These are phyloP conservation scores for Cyclotella baltica DNA, from an alignment of 108 stramenopile species.

Conservation along the genomic window DNA sequence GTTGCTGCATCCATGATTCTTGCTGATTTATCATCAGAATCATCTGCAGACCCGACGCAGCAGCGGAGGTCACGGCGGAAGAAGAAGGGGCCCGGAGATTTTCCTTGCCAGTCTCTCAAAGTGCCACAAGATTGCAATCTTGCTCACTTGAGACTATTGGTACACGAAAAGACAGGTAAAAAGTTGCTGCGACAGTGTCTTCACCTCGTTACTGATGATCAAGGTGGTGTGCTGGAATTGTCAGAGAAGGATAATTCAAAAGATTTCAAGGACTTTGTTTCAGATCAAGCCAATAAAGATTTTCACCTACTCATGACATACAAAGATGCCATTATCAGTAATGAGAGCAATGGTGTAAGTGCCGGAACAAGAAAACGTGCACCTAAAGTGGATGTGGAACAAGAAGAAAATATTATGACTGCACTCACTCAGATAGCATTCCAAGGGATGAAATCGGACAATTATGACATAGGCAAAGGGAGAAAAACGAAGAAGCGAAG, in stretches of 20 bases:
- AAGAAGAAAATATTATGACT: constrained; percentile 34
- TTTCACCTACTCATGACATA: constrained; percentile 10
- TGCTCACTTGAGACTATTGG: constrained; percentile 48
- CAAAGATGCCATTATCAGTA: background rate
- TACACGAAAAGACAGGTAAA: constrained; percentile 38
- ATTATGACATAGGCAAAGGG: background rate
- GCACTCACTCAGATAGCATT: constrained; percentile 34
- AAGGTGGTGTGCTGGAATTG: constrained; percentile 18
- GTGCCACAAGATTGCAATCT: constrained; percentile 48
- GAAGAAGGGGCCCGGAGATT: constrained; percentile 13
- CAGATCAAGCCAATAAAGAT: background rate
- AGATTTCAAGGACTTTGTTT: background rate
- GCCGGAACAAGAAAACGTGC: background rate
- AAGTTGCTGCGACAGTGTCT: constrained; percentile 38
- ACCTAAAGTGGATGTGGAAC: constrained; percentile 3
- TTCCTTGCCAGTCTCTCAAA: constrained; percentile 25
- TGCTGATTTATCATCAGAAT: constrained; percentile 7
- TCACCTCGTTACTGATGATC: constrained; percentile 8
- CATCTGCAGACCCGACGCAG: background rate
- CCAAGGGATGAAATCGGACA: constrained; percentile 16
- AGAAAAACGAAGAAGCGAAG: constrained; percentile 21
- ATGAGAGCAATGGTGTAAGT: background rate
- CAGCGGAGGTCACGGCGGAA: constrained; percentile 41
- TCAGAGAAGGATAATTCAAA: constrained; percentile 15
- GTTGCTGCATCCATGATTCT: constrained; percentile 43